Evolutionary conservation across 306 rosid species (phyloP).

Genomic region (Alnus glutinosa): DNA sequence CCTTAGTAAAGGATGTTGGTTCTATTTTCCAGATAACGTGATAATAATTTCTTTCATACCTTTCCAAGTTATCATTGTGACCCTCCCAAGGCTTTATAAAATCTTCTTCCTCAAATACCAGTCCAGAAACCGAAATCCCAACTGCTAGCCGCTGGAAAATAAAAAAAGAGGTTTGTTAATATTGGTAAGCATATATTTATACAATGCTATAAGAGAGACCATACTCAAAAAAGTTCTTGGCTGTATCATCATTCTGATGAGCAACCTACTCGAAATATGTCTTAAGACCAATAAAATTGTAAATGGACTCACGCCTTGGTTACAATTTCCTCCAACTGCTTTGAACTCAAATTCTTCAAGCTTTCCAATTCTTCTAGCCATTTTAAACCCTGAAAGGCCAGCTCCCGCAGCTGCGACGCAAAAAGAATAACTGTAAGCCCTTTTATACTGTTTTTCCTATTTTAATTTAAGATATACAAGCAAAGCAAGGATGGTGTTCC

Average conservation of each 20-base stretch:
- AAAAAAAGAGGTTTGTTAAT: conserved; percentile 14
- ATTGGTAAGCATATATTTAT: conserved; percentile 23
- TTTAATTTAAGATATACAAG: background rate
- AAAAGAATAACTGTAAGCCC: conserved; percentile 27
- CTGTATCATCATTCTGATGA: conserved; percentile 15
- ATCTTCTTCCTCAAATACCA: conserved; percentile 70
- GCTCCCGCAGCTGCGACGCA: conserved; percentile 58
- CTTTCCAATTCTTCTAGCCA: conserved; percentile 61
- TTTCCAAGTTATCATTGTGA: conserved; percentile 56
- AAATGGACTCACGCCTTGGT: conserved; percentile 55
- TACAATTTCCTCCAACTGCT: conserved; percentile 38
- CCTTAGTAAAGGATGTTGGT: too few species aligned
- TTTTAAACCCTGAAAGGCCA: conserved; percentile 56
- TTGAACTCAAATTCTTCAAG: conserved; percentile 64
- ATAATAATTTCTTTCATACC: conserved; percentile 40
- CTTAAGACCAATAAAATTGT: background rate
- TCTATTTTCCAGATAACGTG: too few species aligned
- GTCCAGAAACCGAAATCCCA: conserved; percentile 76
- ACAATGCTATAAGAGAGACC: too few species aligned
- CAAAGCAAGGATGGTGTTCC: background rate
- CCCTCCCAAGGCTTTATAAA: conserved; percentile 87
- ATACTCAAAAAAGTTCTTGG: conserved; percentile 11
- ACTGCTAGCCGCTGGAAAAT: conserved; percentile 70
- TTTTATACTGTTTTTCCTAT: background rate
- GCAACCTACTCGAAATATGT: background rate